Evolutionary conservation across 1,284 basidiomycete species (phyloP), one percentile per base, ranked within the genome.

Genomic region (Tilletia walkeri): DNA sequence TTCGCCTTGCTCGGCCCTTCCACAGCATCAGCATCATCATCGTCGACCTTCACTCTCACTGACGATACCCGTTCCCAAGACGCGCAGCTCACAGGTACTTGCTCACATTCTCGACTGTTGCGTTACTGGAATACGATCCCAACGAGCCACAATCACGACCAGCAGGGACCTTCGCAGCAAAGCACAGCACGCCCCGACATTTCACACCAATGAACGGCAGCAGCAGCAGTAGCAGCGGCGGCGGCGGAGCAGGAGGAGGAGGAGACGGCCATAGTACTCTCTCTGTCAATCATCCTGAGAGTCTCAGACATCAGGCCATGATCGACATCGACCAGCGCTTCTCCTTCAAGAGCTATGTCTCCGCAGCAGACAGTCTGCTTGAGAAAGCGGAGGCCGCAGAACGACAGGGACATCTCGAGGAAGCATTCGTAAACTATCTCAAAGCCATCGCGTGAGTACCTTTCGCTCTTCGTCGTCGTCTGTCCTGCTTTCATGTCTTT

Each of bases 371-470:
- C 36, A 77, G 78, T 14, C 69, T 83, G n/a, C 74, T 82, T 63
- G 82, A 82, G 36, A 82, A 81, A 67, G 82, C 82, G 16, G 71
- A 79, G 68, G 75, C 76, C 14, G 77, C 76, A n/a, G 80, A 83
- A 49, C 75, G 73, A 20, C 78, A 80, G 69, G 80, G 75, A n/a
- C 74, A 80, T 66, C 70, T 82, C 48, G 82, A 82, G 66, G 72
- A 77, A 20, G 82, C 82, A 39, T 83, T 83, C 67, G 79, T 83
- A 72, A 82, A 82, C 75, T 83, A 83, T 65, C 75, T 82, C 69
- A 83, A 81, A 69, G 76, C 80, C 0, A 47, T 47, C 7, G 65
- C 41, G 65, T 49, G 24, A 66, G 45, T 49, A 34, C n/a, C 41
- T 34, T 3, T 24, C 12, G 18, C 50, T n/a, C 24, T 53, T 18